A percentile compares a stretch with the other conserved stretches of the same genome.
These are phyloP conservation scores for Coccomyxa sp. DNA, from an alignment of 139 green algal species.

Conservation along the genomic window DNA sequence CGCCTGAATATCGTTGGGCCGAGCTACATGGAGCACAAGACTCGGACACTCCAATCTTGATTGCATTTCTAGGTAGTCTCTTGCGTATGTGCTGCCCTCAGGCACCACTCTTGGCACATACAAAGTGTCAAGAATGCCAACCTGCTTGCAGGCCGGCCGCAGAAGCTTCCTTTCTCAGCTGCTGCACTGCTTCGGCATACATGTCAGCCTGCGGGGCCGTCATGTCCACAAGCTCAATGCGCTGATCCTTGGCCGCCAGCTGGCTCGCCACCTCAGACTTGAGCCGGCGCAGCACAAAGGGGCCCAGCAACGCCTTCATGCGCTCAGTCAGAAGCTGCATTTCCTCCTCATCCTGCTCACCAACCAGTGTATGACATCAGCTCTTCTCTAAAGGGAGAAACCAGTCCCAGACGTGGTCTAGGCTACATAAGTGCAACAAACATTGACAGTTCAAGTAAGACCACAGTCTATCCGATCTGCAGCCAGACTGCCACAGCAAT, in stretches of 20 bases:
- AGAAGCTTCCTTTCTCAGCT: slow-evolving; percentile 23
- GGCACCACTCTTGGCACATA: neutral
- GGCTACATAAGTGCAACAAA: neutral
- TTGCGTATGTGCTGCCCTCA: neutral
- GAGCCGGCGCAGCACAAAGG: slow-evolving; percentile 86
- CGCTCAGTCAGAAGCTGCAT: slow-evolving; percentile 53
- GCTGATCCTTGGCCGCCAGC: slow-evolving; percentile 70
- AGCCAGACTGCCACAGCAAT: no score
- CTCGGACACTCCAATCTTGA: neutral
- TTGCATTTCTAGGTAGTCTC: neutral
- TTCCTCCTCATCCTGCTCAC: slow-evolving; percentile 30
- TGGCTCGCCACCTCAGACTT: slow-evolving; percentile 87
- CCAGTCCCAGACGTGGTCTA: no score
- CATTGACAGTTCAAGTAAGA: neutral
- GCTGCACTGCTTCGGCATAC: slow-evolving; percentile 51
- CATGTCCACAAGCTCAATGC: slow-evolving; percentile 58
- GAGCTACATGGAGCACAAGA: no score
- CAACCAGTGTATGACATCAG: neutral
- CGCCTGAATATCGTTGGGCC: no score
- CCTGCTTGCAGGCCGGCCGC: slow-evolving; percentile 1
- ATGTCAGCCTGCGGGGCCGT: slow-evolving; percentile 43
- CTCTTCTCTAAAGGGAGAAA: neutral
- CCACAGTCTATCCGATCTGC: no score
- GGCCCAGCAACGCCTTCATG: slow-evolving; percentile 78
- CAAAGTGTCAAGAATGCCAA: neutral